A percentile compares a stretch with the other conserved stretches of the same genome.
These are phyloP conservation scores for Lathyrus sativus DNA, from an alignment of 306 rosid genomes.

Conservation along the genomic window DNA sequence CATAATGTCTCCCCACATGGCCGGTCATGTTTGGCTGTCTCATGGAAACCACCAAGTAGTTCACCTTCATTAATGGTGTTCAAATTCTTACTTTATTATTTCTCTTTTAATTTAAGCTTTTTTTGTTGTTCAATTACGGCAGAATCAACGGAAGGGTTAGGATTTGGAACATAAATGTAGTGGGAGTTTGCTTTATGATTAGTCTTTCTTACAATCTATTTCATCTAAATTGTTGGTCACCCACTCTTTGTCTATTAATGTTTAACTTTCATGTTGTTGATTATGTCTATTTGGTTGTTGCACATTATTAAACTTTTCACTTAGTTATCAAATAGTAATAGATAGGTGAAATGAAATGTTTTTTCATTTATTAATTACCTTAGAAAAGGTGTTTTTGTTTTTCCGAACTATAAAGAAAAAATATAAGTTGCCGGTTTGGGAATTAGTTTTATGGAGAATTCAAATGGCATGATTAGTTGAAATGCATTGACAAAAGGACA, in stretches of 20 bases:
- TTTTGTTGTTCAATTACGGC: constrained; percentile 47
- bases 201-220: neutral
- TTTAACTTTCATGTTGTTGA: constrained; percentile 26
- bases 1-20: constrained; percentile 44
- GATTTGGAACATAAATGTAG: neutral
- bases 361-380: too few relatives aligned
- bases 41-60: constrained; percentile 28
- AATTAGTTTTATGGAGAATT: too few relatives aligned
- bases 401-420: too few relatives aligned
- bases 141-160: constrained; percentile 41
- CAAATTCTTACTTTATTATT: constrained; percentile 1
- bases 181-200: neutral
- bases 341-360: too few relatives aligned
- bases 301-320: neutral
- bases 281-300: constrained; percentile 19
- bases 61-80: constrained; percentile 27
- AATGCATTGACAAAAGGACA: too few relatives aligned
- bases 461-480: too few relatives aligned
- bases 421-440: too few relatives aligned
- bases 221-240: neutral
- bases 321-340: too few relatives aligned
- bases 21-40: constrained; percentile 34
- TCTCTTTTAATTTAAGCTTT: constrained; percentile 30
- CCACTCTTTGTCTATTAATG: constrained; percentile 11
- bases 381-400: too few relatives aligned